Base-by-base conservation (phyloP, 345 rosid species). In the Euphorbia pulcherrima region DNA sequence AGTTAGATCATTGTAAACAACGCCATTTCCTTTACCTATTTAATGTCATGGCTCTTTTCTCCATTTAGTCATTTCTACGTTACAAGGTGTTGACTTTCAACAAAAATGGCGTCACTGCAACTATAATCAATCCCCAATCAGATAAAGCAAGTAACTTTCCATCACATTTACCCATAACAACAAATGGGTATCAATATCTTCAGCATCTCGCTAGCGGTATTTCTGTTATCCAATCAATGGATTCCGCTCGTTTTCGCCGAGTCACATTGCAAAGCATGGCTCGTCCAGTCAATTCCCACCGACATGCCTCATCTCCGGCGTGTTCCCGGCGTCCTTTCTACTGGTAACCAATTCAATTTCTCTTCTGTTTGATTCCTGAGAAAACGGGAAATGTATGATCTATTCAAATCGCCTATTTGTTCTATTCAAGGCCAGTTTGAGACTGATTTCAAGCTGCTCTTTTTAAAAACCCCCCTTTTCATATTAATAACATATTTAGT, bases 281-380 rank as follows among this genome's bases (percentile, higher is more conserved):
- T 89, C 5, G 98, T 92, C 71, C 98, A 89, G 48, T 92, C 98
- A 41, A 88, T 89, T 75, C 98, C 98, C 69, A 92, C 94, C 8
- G 89, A 86, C 73, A 92, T 89, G 96, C 87, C 88, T 20, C 79
- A 80, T 72, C 96, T 92, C 79, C 84, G 67, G 35, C 86, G 47
- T 17, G 83, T 86, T 75, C 72, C 94, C 23, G 96, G 95, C 51
- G 90, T 89, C 41, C 88, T 92, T 68, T 83, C 92, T 28, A 84
- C 96, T 13, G 89, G 97, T 86, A 79, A 75, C 20, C 51, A 16
- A 6, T 21, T 33, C 14, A 21, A 7, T 18, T 23, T 26, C 28
- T 54, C 63, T 23, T 16, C 37, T 33, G 37, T 33, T 33, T 33
- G 37, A 7, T 33, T 33, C 37, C 7, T 7, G 4, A 33, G 37